Base-by-base conservation (phyloP, 2,329 filamentous ascomycete genomes). In the Stachybotrys chartarum region DNA sequence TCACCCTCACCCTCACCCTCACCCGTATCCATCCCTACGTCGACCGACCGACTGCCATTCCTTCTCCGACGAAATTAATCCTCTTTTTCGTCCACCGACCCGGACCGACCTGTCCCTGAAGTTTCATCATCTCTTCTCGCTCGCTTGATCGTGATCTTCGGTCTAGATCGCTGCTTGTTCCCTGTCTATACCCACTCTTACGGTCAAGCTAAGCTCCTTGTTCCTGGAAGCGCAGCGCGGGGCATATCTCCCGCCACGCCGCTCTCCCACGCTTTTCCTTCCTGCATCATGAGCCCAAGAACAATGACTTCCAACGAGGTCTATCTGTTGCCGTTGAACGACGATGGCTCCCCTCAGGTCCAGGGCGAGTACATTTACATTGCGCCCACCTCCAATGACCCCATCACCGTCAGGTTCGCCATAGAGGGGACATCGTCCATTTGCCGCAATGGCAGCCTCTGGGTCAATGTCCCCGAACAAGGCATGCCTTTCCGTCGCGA, bases 391-490 rank as follows among this genome's bases (percentile, higher is more conserved):
- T 86, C 88, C 17, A 82, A 80, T 46, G 80, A 87, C n/a, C 88
- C 88, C 47, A 87, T 97, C 66, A 82, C 82, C 54, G 78, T 97
- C 56, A 87, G 93, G 57, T 96, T 99, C 72, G 84, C 91, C 63
- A 93, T 97, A 63, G 89, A 97, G 72, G 92, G 94, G 59, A 93
- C 91, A 56, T 96, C 93, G 69, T 96, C 93, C 59, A 94, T 99
- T 77, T 97, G 92, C 72, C 85, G 91, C 62, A 81, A 96, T 73
- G 94, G 95, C 57, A 97, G 90, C 68, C 80, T 99, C 59, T 99
- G 94, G 93, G 88, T 96, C 66, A 99, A 99, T 71, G 89, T 97
- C 58, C 94, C 94, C 7, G 82, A 87, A 58, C 79, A 86, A 64
- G 91, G 87, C 57, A 76, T 84, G 52, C 75, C 84, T 48, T 99